Evolutionary conservation across 2,329 filamentous ascomycete genomes (phyloP), one percentile per base, ranked within the genome.

Genomic region (Talaromyces sp.): DNA sequence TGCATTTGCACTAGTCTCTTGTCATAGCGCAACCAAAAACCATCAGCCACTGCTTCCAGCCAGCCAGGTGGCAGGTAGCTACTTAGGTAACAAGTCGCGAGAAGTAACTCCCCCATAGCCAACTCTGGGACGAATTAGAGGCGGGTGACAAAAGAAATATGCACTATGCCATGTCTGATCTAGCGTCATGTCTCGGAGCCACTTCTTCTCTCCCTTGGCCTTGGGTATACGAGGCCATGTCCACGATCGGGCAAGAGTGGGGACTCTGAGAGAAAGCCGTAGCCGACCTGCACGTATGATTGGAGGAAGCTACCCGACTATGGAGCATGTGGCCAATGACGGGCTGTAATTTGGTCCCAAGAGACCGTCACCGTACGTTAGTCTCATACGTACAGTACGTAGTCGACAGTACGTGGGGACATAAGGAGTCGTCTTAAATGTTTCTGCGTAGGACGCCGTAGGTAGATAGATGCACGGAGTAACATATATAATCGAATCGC

Each of bases 1-100:
- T 29, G 53, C 53, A 56, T 56, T 56, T 38, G 53, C 53, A 36
- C 53, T 56, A 56, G 53, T 25, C 53, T 10, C 11, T 56, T 22
- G 53, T 56, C 53, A 56, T 56, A 56, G 53, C 53, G 53, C 31
- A 38, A 31, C 11, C 49, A 56, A 6, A 22, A 56, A 19, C 53
- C 27, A 19, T 8, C 27, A 54, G 51, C 51, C 17, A 54, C 49
- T 53, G 49, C 49, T 53, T 45, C n/a, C n/a, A 45, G 19, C 40
- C 40, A 43, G 38, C 43, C 19, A 47, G 19, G 8, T 22, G 13
- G 22, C 45, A 13, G 17, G 13, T 8, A 54, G 29, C 29, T 54
- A n/a, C 27, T 54, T n/a, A 15, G 29, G 17, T 22, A 34, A 19
- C 51, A 54, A 38, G 53, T 56, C 29, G 31, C 53, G 31, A 56